Conservation (phyloP, 306 rosid genomes). For the Senna tora region DNA sequence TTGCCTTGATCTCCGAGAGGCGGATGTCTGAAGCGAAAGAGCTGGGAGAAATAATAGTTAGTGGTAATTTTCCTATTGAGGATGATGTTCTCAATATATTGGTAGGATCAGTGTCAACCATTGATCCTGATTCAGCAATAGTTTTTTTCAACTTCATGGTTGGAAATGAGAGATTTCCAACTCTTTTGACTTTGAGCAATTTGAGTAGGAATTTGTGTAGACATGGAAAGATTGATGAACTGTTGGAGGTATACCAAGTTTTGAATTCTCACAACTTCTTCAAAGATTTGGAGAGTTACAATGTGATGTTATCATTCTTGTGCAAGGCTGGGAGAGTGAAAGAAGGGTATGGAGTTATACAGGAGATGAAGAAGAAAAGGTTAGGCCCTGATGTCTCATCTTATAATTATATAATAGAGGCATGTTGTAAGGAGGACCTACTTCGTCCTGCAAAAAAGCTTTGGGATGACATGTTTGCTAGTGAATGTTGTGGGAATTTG, state of each 20-base stretch:
- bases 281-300: slow-evolving; percentile 70
- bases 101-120: slow-evolving; percentile 67
- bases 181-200: slow-evolving; percentile 59
- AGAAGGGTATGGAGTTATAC: slow-evolving; percentile 80
- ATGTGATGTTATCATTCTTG: slow-evolving; percentile 69
- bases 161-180: slow-evolving; percentile 70
- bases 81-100: slow-evolving; percentile 78
- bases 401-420: slow-evolving; percentile 81
- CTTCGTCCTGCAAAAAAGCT: slow-evolving; percentile 84
- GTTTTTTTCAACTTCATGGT: slow-evolving; percentile 68
- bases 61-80: slow-evolving; percentile 71
- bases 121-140: slow-evolving; percentile 63
- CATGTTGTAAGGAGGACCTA: slow-evolving; percentile 82
- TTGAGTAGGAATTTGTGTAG: slow-evolving; percentile 69
- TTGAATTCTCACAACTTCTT: slow-evolving; percentile 57
- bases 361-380: slow-evolving; percentile 83
- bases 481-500: slow-evolving; percentile 73
- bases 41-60: slow-evolving; percentile 71
- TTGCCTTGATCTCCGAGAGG: slow-evolving; percentile 60
- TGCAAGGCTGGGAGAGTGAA: slow-evolving; percentile 78
- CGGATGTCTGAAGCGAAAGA: slow-evolving; percentile 67
- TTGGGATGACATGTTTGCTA: slow-evolving; percentile 97
- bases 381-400: slow-evolving; percentile 57
- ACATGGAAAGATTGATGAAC: slow-evolving; percentile 60
- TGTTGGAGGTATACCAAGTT: slow-evolving; percentile 60